Evolutionary conservation across 2,329 filamentous ascomycete species (phyloP).

Genomic region (Paecilomyces sp.): DNA sequence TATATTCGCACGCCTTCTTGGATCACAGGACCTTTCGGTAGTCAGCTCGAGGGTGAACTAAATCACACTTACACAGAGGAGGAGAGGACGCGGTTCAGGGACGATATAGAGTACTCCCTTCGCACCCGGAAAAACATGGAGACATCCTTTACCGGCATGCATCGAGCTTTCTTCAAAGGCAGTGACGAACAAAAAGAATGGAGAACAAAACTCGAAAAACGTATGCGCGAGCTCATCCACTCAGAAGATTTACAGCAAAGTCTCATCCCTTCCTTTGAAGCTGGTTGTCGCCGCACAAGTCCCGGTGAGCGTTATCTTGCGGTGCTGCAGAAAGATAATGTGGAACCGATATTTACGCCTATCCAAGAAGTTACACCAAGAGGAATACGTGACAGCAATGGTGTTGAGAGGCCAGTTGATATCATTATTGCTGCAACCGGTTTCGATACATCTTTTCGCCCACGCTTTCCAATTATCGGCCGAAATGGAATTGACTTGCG

Average conservation of each 20-base stretch:
- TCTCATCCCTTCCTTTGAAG: not conserved
- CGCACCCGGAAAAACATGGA: not conserved
- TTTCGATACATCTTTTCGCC: not conserved
- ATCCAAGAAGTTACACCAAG: not conserved
- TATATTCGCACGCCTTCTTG: not conserved
- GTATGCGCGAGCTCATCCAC: not conserved
- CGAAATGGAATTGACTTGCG: not conserved
- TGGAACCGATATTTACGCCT: not conserved
- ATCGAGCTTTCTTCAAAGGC: not conserved
- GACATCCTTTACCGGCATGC: not conserved
- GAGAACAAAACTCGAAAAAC: not conserved
- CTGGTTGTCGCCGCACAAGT: not conserved
- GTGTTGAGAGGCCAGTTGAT: not conserved
- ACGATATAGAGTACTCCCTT: not conserved
- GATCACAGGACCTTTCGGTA: not conserved
- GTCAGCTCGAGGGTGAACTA: not conserved
- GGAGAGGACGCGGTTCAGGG: not conserved
- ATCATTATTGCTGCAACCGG: not conserved
- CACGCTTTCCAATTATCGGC: not conserved
- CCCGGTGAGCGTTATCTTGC: not conserved
- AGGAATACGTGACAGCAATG: not conserved
- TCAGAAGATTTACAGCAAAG: not conserved
- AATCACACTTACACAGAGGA: not conserved
- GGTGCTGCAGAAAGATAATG: not conserved
- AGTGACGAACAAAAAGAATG: not conserved